phyloP scores from a whole-genome alignment of 2,329 filamentous ascomycete species.

The Chaetoscypha palmicola region DNA sequence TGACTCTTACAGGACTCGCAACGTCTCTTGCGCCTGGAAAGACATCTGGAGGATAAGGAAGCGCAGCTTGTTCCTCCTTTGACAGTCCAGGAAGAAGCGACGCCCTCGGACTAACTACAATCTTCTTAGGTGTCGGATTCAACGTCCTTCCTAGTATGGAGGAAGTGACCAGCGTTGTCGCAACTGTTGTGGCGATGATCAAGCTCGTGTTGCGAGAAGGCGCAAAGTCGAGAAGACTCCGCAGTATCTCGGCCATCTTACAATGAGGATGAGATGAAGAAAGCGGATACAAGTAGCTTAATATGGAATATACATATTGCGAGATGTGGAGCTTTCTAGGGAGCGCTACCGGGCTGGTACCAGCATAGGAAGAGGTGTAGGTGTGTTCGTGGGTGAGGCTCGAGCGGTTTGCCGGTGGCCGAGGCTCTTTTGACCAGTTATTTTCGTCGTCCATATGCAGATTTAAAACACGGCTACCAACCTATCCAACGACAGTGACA shows the following conservation, averaged over 20 bases:
- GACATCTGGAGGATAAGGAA: conserved; percentile 62
- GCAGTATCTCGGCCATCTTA: neutral
- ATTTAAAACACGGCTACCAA: too few relatives aligned
- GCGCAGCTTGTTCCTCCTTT: conserved; percentile 31
- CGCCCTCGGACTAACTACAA: conserved; percentile 21
- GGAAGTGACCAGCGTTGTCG: conserved; percentile 17
- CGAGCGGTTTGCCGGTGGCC: too few relatives aligned
- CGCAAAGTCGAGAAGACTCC: neutral
- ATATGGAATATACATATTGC: too few relatives aligned
- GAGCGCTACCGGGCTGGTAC: too few relatives aligned
- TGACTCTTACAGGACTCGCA: conserved; percentile 40
- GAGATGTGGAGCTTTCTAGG: too few relatives aligned
- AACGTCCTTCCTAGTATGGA: conserved; percentile 10
- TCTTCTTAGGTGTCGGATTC: conserved; percentile 6
- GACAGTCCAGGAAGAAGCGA: conserved; percentile 20
- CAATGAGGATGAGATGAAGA: too few relatives aligned
- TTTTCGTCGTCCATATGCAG: too few relatives aligned
- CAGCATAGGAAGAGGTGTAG: too few relatives aligned
- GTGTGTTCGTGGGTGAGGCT: too few relatives aligned
- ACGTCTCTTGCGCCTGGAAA: conserved; percentile 66
- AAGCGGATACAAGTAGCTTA: too few relatives aligned
- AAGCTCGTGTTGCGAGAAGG: conserved; percentile 9
- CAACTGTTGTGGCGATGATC: conserved; percentile 16
- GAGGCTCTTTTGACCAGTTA: too few relatives aligned
- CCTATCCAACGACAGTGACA: too few relatives aligned